phyloP scores from a whole-genome alignment of 2,329 filamentous ascomycete genomes.

The Aquanectria penicillioides region DNA sequence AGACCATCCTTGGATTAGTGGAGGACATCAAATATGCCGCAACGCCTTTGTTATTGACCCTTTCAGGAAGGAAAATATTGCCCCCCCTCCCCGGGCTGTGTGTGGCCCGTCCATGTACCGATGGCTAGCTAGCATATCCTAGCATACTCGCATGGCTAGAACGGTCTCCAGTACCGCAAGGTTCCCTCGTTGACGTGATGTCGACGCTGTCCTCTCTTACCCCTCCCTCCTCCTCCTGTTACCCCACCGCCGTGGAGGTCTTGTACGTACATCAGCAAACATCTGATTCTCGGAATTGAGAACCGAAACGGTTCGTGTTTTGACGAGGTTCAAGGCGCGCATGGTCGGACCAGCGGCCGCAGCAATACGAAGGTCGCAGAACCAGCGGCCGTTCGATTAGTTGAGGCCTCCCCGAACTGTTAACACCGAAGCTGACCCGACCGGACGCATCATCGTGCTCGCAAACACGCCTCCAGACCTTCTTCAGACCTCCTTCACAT shows the following conservation, averaged over 20 bases:
- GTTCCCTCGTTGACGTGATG: constrained; percentile 5
- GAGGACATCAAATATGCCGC: too few species aligned
- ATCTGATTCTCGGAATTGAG: constrained; percentile 3
- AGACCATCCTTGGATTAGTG: too few species aligned
- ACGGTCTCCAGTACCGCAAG: background rate
- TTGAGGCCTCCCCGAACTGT: background rate
- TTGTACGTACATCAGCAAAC: too few species aligned
- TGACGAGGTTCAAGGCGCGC: constrained; percentile 14
- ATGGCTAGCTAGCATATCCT: constrained; percentile 1
- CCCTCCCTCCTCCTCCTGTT: background rate
- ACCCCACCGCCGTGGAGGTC: background rate
- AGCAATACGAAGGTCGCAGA: constrained; percentile 14
- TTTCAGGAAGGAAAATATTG: too few species aligned
- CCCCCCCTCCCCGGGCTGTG: too few species aligned
- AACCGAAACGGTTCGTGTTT: constrained; percentile 13
- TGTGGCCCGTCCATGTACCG: background rate
- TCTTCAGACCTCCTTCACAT: too few species aligned
- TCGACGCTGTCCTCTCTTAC: background rate
- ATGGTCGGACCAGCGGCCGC: constrained; percentile 13
- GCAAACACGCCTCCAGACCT: too few species aligned
- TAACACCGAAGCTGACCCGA: too few species aligned
- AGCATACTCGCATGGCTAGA: background rate
- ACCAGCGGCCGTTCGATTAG: background rate
- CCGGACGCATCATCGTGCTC: too few species aligned
- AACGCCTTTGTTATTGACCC: too few species aligned